phyloP scores from a whole-genome alignment of 2,329 filamentous ascomycete species.

The Graphilbum fragrans region DNA sequence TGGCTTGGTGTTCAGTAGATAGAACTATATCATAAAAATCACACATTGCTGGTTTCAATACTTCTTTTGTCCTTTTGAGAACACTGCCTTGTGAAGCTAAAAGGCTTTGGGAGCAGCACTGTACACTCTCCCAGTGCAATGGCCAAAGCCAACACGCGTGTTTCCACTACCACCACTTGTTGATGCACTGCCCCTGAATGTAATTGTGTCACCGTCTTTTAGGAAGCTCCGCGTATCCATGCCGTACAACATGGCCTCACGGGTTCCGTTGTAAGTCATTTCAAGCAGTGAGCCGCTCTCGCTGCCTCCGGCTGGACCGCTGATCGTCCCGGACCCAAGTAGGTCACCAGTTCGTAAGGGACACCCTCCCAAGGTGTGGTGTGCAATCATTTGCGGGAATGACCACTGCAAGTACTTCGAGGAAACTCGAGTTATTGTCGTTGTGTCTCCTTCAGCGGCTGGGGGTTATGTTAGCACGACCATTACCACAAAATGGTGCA shows the following conservation, averaged over 20 bases:
- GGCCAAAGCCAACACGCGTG: conserved; percentile 28
- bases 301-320: conserved; percentile 21
- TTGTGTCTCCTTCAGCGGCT: conserved; percentile 34
- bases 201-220: conserved; percentile 32
- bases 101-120: not conserved
- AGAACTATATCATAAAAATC: not conserved
- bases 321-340: conserved; percentile 68
- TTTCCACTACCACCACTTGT: conserved; percentile 9
- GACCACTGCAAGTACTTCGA: conserved; percentile 59
- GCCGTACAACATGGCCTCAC: conserved; percentile 24
- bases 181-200: conserved; percentile 20
- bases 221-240: conserved; percentile 29
- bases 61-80: not conserved
- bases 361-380: conserved; percentile 69
- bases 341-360: conserved; percentile 63
- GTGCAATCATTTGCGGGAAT: conserved; percentile 73
- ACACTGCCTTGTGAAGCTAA: too few relatives aligned
- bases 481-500: too few relatives aligned
- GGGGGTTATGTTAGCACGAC: not conserved
- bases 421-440: conserved; percentile 46
- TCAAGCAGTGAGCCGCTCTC: conserved; percentile 32
- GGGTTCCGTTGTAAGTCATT: conserved; percentile 31
- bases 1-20: not conserved
- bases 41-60: not conserved
- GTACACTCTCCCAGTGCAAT: conserved; percentile 15